phyloP scores from a whole-genome alignment of 2,329 filamentous ascomycete genomes.

The Fusarium camptoceras region DNA sequence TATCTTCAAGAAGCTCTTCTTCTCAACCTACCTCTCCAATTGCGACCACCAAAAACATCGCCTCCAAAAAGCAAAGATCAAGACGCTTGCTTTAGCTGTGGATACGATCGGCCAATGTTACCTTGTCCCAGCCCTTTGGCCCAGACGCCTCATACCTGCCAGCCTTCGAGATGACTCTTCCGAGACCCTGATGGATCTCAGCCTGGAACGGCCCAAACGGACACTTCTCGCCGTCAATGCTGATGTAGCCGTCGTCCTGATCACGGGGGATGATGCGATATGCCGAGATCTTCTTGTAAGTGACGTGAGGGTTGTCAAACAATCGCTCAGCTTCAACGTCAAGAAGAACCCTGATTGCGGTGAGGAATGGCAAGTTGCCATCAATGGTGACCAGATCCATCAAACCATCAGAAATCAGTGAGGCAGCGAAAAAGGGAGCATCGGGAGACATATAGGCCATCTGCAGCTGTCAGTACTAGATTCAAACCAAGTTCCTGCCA shows the following conservation, averaged over 20 bases:
- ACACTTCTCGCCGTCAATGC: slow-evolving; percentile 90
- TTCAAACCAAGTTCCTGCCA: too few species aligned
- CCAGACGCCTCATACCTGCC: slow-evolving; percentile 77
- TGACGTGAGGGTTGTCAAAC: slow-evolving; percentile 82
- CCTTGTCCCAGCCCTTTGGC: slow-evolving; percentile 63
- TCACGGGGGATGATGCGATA: slow-evolving; percentile 85
- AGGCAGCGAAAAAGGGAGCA: slow-evolving; percentile 86
- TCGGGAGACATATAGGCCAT: slow-evolving; percentile 93
- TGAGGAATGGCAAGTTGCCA: slow-evolving; percentile 76
- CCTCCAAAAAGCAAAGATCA: neutral
- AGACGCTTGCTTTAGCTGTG: slow-evolving; percentile 35
- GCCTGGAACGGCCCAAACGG: slow-evolving; percentile 92
- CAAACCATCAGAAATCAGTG: slow-evolving; percentile 84
- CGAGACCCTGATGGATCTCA: slow-evolving; percentile 85
- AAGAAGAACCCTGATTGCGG: slow-evolving; percentile 76
- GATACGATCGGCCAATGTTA: slow-evolving; percentile 48
- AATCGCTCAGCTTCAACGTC: slow-evolving; percentile 79
- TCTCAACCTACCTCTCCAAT: slow-evolving; percentile 1
- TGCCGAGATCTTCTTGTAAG: slow-evolving; percentile 86
- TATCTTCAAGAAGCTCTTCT: slow-evolving; percentile 14
- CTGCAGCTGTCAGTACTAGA: slow-evolving; percentile 52
- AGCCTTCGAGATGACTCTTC: slow-evolving; percentile 83
- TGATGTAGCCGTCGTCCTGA: slow-evolving; percentile 83
- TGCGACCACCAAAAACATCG: neutral
- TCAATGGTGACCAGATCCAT: slow-evolving; percentile 87